phyloP scores from a whole-genome alignment of 306 rosid genomes.

The Cucumis melo region DNA sequence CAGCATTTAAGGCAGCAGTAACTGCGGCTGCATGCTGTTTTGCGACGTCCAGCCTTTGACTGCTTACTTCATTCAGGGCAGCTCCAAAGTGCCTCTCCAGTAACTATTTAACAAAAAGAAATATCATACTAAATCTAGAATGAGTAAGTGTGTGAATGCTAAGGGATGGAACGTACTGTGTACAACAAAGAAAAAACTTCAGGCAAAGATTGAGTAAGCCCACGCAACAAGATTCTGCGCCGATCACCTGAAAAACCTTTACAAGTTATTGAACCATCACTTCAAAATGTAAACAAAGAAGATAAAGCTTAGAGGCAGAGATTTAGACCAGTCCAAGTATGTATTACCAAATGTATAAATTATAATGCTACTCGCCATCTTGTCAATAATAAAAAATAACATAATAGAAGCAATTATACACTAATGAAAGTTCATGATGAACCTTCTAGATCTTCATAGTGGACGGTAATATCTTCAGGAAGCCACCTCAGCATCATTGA shows the following conservation, averaged over 20 bases:
- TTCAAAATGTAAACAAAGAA: slow-evolving; percentile 10
- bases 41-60: slow-evolving; percentile 55
- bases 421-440: background rate
- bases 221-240: slow-evolving; percentile 80
- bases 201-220: slow-evolving; percentile 71
- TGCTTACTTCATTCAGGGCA: slow-evolving; percentile 64
- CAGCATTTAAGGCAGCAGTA: slow-evolving; percentile 65
- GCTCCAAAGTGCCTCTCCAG: slow-evolving; percentile 79
- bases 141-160: slow-evolving; percentile 9
- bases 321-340: background rate
- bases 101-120: slow-evolving; percentile 45
- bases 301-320: slow-evolving; percentile 4
- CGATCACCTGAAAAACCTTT: slow-evolving; percentile 51
- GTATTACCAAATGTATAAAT: background rate
- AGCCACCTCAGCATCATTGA: slow-evolving; percentile 98
- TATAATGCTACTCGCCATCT: background rate
- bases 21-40: slow-evolving; percentile 77
- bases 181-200: slow-evolving; percentile 78
- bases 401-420: background rate
- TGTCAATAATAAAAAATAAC: background rate
- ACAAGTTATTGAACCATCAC: slow-evolving; percentile 12
- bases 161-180: slow-evolving; percentile 32
- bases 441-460: slow-evolving; percentile 99
- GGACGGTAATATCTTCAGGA: slow-evolving; percentile 95
- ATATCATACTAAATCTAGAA: slow-evolving; percentile 10